Conservation (phyloP, 2,329 filamentous ascomycete genomes). For the Neonectria coccinea region DNA sequence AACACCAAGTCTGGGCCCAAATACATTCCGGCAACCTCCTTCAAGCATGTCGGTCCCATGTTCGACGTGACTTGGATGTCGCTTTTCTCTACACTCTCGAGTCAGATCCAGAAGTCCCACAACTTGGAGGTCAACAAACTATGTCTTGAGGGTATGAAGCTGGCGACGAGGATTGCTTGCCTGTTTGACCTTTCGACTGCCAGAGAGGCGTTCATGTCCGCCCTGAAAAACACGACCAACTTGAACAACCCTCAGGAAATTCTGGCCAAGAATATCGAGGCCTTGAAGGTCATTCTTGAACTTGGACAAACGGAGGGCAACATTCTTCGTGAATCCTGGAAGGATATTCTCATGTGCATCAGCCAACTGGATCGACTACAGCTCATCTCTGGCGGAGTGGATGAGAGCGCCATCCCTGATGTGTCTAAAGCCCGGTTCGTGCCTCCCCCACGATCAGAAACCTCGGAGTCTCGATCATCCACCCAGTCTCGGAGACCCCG, state of each 20-base stretch:
- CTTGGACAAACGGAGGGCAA: slow-evolving; percentile 95
- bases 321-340: slow-evolving; percentile 88
- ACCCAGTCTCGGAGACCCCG: slow-evolving; percentile 68
- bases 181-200: slow-evolving; percentile 94
- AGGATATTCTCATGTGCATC: slow-evolving; percentile 93
- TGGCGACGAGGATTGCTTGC: slow-evolving; percentile 93
- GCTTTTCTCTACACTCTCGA: slow-evolving; percentile 93
- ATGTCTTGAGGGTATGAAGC: slow-evolving; percentile 94
- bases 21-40: slow-evolving; percentile 94
- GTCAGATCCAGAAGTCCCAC: slow-evolving; percentile 91
- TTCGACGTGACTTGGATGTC: slow-evolving; percentile 99
- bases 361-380: slow-evolving; percentile 96
- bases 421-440: slow-evolving; percentile 85
- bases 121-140: slow-evolving; percentile 92
- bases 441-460: slow-evolving; percentile 66
- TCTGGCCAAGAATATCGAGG: slow-evolving; percentile 95
- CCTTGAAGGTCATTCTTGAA: slow-evolving; percentile 89
- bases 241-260: slow-evolving; percentile 96
- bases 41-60: slow-evolving; percentile 96
- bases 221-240: slow-evolving; percentile 92
- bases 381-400: slow-evolving; percentile 92
- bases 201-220: slow-evolving; percentile 92
- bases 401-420: slow-evolving; percentile 92
- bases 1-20: slow-evolving; percentile 74
- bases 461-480: slow-evolving; percentile 72